A percentile compares a stretch with the other conserved stretches of the same genome.
phyloP scores from a whole-genome alignment of 768 basidiomycete genomes.

The Floccularia luteovirens region DNA sequence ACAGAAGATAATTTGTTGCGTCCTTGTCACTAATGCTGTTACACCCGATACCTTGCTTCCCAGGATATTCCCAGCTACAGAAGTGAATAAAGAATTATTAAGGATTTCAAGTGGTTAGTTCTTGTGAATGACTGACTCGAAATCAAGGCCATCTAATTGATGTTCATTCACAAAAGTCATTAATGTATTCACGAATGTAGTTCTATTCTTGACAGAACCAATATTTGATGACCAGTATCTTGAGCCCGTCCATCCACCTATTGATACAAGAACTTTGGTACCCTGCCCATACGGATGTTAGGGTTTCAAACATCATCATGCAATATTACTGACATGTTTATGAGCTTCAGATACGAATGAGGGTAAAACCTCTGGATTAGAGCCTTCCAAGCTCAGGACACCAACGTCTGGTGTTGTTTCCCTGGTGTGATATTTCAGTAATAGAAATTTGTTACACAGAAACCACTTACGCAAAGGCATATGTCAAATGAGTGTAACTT shows the following conservation, averaged over 20 bases:
- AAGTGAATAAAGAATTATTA: neutral
- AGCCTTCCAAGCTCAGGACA: constrained; percentile 27
- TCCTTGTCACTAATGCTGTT: constrained; percentile 42
- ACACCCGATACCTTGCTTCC: constrained; percentile 58
- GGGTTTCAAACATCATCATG: neutral
- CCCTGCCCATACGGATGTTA: constrained; percentile 22
- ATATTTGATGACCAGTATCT: constrained; percentile 57
- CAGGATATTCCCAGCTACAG: constrained; percentile 84
- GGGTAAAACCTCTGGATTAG: constrained; percentile 42
- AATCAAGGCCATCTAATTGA: constrained; percentile 51
- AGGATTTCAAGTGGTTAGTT: neutral
- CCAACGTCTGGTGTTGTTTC: constrained; percentile 28
- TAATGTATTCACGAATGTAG: constrained; percentile 56
- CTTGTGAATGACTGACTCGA: constrained; percentile 27
- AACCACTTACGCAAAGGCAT: constrained; percentile 59
- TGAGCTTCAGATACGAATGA: constrained; percentile 47
- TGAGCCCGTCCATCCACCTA: constrained; percentile 71
- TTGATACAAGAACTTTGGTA: constrained; percentile 49
- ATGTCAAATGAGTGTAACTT: constrained; percentile 61
- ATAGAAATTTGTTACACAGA: neutral
- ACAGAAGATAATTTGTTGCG: neutral
- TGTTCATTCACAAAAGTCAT: constrained; percentile 43
- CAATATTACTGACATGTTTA: constrained; percentile 24
- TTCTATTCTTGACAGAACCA: constrained; percentile 49
- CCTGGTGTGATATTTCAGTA: constrained; percentile 11